Base-by-base conservation (phyloP, 2,329 filamentous ascomycete genomes). In the Cadophora malorum region DNA sequence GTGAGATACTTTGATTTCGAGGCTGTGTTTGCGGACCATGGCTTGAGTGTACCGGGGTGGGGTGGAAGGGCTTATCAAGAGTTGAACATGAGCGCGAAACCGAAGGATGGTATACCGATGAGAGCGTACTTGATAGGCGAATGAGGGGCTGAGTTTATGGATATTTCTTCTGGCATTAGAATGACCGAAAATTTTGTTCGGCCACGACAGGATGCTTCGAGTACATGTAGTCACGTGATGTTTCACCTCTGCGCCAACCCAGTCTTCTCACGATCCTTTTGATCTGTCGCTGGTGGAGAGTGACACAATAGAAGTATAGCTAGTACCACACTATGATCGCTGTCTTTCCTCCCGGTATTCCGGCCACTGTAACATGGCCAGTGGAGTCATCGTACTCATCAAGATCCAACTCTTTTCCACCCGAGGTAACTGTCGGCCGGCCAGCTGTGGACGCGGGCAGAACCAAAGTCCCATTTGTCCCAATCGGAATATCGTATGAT, bases 1-100 rank as follows among this genome's bases (percentile, higher is more conserved):
- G 70, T 83, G 3, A 72, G 84, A 50, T 79, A 80, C 23, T 85
- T 86, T 59, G 83, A 86, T 61, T 82, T 87, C 64, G 73, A 77
- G 61, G 73, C 76, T 7, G 73, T 69, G 47, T 82, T 79, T 70
- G 75, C 71, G 68, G 73, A 71, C 49, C 71, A 69, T 52, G 69
- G 70, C 66, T 58, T 58, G 69, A 59, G 64, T 62, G 8, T 65
- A 67, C 21, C 70, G 67, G 49, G 66, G 55, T 68, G 72, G 72
- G 62, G 68, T 21, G 66, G 66, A 56, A 52, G 66, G 62, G 50
- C 68, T 59, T 72, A 71, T 52, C 71, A 72, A 31, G 65, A 67
- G 35, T 28, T 73, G 35, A 62, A 72, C 14, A 58, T 67, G 33
- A 71, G 63, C 31, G 72, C 72, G 23, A 72, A 71, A n/a, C 70